A percentile compares a stretch with the other conserved stretches of the same genome.
Evolutionary conservation across 169 alveolate species (phyloP).

Genomic region (Plasmodium cynomolgi): DNA sequence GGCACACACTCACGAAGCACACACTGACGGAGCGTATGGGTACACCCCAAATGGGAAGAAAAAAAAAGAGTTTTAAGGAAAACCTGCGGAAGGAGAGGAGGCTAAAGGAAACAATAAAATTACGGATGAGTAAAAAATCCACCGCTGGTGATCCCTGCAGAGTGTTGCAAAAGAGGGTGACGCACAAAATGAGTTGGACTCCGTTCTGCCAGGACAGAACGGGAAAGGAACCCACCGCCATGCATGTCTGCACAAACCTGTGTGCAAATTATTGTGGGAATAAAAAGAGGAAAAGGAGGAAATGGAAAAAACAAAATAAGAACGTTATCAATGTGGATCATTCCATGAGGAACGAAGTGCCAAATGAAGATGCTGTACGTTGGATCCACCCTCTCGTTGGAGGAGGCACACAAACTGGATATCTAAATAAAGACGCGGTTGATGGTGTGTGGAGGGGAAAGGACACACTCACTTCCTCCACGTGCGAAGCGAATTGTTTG

Average conservation of each 20-base stretch:
- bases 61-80: background rate
- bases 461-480: background rate
- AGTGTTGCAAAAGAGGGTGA: background rate
- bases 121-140: background rate
- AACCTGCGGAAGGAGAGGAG: background rate
- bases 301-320: background rate
- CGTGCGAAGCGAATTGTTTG: background rate
- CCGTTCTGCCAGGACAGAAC: background rate
- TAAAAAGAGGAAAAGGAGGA: background rate
- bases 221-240: background rate
- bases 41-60: background rate
- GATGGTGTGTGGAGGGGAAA: background rate
- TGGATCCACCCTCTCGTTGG: background rate
- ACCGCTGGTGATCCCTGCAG: background rate
- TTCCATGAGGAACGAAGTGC: background rate
- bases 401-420: background rate
- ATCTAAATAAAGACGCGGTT: background rate
- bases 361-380: background rate
- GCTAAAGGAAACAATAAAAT: background rate
- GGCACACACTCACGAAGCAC: background rate
- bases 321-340: background rate
- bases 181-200: background rate
- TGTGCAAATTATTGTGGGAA: background rate
- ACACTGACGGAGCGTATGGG: background rate
- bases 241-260: background rate